Conservation (phyloP, 2,329 filamentous ascomycete species). For the Colletotrichum endophyticum region DNA sequence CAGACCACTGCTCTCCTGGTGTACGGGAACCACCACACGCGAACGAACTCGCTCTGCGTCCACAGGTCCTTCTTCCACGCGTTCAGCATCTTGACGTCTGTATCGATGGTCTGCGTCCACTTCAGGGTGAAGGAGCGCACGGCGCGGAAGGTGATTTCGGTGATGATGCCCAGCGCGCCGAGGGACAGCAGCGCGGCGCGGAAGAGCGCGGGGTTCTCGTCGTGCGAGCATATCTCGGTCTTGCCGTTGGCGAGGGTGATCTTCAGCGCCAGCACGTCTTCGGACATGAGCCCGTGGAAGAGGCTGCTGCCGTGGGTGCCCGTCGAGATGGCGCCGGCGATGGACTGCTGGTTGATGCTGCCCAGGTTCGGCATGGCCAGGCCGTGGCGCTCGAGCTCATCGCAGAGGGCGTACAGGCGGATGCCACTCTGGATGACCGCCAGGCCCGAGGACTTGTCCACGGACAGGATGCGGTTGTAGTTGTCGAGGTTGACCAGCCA, state of each 20-base stretch:
- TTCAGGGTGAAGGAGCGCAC: slow-evolving; percentile 82
- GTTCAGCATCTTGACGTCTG: slow-evolving; percentile 70
- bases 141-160: slow-evolving; percentile 84
- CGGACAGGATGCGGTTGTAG: slow-evolving; percentile 73
- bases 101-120: slow-evolving; percentile 82
- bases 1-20: slow-evolving; percentile 87
- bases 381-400: slow-evolving; percentile 74
- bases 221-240: slow-evolving; percentile 71
- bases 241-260: slow-evolving; percentile 84
- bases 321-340: slow-evolving; percentile 90
- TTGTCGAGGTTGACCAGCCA: slow-evolving; percentile 96
- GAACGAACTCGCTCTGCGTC: slow-evolving; percentile 85
- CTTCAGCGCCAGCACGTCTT: slow-evolving; percentile 75
- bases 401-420: slow-evolving; percentile 75
- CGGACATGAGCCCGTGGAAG: slow-evolving; percentile 81
- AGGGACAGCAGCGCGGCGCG: slow-evolving; percentile 86
- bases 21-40: slow-evolving; percentile 98
- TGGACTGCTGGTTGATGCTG: slow-evolving; percentile 92
- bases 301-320: slow-evolving; percentile 92
- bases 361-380: slow-evolving; percentile 91
- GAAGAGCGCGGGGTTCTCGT: slow-evolving; percentile 79
- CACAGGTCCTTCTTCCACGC: slow-evolving; percentile 79
- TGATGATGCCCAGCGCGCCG: slow-evolving; percentile 88
- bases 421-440: slow-evolving; percentile 90
- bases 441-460: slow-evolving; percentile 69